Evolutionary conservation across 2,329 filamentous ascomycete species (phyloP).

Genomic region (Talaromyces sp.): DNA sequence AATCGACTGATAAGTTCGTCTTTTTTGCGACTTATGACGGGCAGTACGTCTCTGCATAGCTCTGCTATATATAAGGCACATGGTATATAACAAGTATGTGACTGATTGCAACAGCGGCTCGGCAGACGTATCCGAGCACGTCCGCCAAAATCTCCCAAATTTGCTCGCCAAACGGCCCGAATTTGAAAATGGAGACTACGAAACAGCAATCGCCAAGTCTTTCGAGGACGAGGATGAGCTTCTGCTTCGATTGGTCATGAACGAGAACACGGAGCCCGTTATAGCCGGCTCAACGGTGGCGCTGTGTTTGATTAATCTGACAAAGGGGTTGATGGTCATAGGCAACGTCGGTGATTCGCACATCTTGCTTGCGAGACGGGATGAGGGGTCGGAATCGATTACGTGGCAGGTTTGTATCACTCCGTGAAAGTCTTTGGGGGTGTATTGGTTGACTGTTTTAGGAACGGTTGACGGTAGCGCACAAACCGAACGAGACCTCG

Average conservation of each 20-base stretch:
- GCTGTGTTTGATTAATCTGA: conserved; percentile 33
- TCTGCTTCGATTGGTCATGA: conserved; percentile 27
- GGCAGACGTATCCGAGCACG: conserved; percentile 32
- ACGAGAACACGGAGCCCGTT: conserved; percentile 26
- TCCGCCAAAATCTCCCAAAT: conserved; percentile 27
- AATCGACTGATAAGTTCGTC: conserved; percentile 28
- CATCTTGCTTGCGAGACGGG: conserved; percentile 33
- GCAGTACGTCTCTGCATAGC: conserved; percentile 31
- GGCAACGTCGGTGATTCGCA: conserved; percentile 37
- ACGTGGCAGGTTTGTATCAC: conserved; percentile 18
- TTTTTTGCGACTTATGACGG: conserved; percentile 36
- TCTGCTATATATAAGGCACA: not conserved
- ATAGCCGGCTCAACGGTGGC: conserved; percentile 34
- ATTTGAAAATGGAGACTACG: conserved; percentile 30
- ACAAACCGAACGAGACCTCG: conserved; percentile 30
- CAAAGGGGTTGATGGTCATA: conserved; percentile 30
- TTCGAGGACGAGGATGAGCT: conserved; percentile 30
- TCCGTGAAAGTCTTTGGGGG: not conserved
- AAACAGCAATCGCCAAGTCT: conserved; percentile 29
- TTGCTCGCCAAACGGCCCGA: conserved; percentile 30
- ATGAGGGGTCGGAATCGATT: conserved; percentile 26
- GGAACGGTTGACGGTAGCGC: conserved; percentile 32
- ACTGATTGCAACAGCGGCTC: conserved; percentile 26
- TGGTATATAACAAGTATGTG: not conserved
- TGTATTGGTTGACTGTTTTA: conserved; percentile 18